Conservation (phyloP, 2,329 filamentous ascomycete genomes). For the Dactylonectria estremocensis region DNA sequence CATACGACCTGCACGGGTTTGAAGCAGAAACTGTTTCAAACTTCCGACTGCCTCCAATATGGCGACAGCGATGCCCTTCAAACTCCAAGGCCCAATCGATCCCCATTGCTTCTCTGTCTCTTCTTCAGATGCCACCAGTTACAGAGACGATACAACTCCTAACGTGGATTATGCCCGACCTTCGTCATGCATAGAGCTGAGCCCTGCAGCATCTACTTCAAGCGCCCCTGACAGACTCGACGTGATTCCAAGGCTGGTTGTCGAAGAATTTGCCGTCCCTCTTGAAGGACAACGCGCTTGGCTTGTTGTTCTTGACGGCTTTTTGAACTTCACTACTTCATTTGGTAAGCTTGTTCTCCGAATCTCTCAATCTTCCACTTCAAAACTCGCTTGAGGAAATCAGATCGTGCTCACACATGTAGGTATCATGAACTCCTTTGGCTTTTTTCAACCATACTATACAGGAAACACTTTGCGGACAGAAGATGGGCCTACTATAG, state of each 20-base stretch:
- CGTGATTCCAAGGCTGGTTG: too few relatives aligned
- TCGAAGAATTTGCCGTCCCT: constrained; percentile 19
- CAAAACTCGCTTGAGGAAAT: too few relatives aligned
- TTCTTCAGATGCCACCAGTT: not conserved
- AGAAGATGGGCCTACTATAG: constrained; percentile 50
- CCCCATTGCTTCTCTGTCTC: not conserved
- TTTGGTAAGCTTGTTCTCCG: constrained; percentile 45
- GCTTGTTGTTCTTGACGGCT: constrained; percentile 52
- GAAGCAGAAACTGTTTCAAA: too few relatives aligned
- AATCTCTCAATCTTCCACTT: too few relatives aligned
- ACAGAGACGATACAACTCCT: not conserved
- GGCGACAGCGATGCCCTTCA: not conserved
- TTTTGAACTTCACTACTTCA: constrained; percentile 47
- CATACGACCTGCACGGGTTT: too few relatives aligned
- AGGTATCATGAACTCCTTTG: constrained; percentile 28
- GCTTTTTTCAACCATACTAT: constrained; percentile 64
- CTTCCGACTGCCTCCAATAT: not conserved
- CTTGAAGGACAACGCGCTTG: constrained; percentile 50
- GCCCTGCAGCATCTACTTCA: not conserved
- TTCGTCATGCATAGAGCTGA: not conserved
- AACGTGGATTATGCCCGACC: not conserved
- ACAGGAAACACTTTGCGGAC: constrained; percentile 49
- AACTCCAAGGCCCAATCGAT: not conserved
- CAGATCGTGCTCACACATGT: not conserved
- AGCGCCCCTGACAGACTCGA: not conserved